Conservation (phyloP, 2,329 filamentous ascomycete genomes). For the Alternaria brassicae region DNA sequence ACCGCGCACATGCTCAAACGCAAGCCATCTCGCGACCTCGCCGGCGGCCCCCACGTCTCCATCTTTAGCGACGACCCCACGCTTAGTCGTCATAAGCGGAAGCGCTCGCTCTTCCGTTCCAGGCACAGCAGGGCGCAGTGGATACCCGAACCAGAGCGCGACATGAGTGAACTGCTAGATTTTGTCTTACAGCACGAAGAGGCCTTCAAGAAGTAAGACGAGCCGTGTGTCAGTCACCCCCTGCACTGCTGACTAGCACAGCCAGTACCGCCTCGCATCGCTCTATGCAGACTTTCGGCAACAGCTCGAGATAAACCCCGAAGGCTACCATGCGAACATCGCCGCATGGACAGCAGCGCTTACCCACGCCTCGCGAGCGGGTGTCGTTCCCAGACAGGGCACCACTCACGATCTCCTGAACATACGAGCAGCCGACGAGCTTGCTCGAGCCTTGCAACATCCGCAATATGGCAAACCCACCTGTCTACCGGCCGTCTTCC, state of each 20-base stretch:
- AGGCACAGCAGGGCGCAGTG: constrained; percentile 27
- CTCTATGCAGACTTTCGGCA: constrained; percentile 86
- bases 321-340: constrained; percentile 83
- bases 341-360: constrained; percentile 80
- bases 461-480: constrained; percentile 82
- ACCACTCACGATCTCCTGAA: constrained; percentile 57
- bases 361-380: constrained; percentile 70
- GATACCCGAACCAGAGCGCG: constrained; percentile 33
- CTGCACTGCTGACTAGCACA: constrained; percentile 25
- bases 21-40: constrained; percentile 26
- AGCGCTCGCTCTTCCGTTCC: constrained; percentile 31
- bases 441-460: constrained; percentile 75
- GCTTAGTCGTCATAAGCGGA: constrained; percentile 27
- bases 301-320: constrained; percentile 78
- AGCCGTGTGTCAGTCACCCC: background rate
- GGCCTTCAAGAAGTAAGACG: constrained; percentile 54
- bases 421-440: constrained; percentile 63
- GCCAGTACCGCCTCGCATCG: constrained; percentile 77
- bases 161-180: constrained; percentile 72
- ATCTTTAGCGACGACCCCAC: constrained; percentile 30
- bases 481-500: constrained; percentile 78
- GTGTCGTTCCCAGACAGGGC: constrained; percentile 59
- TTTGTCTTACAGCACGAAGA: constrained; percentile 62
- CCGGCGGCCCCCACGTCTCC: constrained; percentile 29
- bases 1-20: constrained; percentile 33